Conservation (phyloP, 2,329 filamentous ascomycete genomes). For the Botryotinia narcissicola region DNA sequence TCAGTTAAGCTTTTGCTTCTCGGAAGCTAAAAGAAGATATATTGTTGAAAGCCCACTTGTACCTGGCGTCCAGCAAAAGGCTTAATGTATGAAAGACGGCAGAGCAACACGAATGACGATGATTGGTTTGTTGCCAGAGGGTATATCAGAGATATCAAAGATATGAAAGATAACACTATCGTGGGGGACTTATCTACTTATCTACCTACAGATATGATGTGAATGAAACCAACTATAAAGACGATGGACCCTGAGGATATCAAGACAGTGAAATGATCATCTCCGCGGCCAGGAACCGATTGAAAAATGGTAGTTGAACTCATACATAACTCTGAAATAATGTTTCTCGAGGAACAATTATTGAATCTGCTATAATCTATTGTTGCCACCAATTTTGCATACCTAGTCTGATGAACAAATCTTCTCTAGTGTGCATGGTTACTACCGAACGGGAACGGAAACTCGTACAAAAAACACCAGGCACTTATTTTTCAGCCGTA, state of each 20-base stretch:
- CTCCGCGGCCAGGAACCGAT: not conserved
- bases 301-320: not conserved
- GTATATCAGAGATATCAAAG: not conserved
- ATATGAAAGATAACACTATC: slow-evolving; percentile 11
- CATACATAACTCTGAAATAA: not conserved
- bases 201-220: not conserved
- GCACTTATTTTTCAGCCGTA: too few relatives aligned
- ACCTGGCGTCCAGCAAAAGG: not conserved
- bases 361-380: not conserved
- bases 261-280: not conserved
- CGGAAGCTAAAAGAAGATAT: not conserved
- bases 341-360: not conserved
- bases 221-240: slow-evolving; percentile 6
- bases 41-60: not conserved
- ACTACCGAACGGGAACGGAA: not conserved
- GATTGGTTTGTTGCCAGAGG: not conserved
- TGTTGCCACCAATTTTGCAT: not conserved
- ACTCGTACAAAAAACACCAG: not conserved
- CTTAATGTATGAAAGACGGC: not conserved
- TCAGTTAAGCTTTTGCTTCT: not conserved
- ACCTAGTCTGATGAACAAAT: not conserved
- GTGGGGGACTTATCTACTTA: not conserved
- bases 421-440: not conserved
- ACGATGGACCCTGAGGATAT: not conserved
- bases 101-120: not conserved